Evolutionary conservation across 768 basidiomycete genomes (phyloP).

Genomic region (Suillus sp.): DNA sequence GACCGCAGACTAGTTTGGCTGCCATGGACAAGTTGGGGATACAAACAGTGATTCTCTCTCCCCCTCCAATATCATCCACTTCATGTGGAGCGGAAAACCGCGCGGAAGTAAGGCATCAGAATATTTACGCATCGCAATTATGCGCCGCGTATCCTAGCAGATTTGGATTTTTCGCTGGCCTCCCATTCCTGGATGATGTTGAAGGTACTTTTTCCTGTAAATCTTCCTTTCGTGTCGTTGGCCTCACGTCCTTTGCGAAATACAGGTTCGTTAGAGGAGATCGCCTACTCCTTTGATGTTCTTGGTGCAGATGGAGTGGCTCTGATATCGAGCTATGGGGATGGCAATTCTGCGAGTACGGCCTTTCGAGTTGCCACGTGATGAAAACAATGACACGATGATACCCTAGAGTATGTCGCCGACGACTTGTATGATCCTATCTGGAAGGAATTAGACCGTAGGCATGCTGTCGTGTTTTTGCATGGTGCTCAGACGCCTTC

Average conservation of each 20-base stretch:
- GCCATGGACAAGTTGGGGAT: slow-evolving; percentile 64
- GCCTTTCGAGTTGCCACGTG: neutral
- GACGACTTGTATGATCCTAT: slow-evolving; percentile 63
- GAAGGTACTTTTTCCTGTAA: slow-evolving; percentile 43
- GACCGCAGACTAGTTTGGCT: slow-evolving; percentile 53
- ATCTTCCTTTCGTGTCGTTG: slow-evolving; percentile 5
- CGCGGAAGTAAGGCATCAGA: slow-evolving; percentile 45
- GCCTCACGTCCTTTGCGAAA: slow-evolving; percentile 15
- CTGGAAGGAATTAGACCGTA: slow-evolving; percentile 68
- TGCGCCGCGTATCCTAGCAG: slow-evolving; percentile 51
- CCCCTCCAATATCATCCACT: slow-evolving; percentile 55
- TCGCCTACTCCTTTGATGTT: slow-evolving; percentile 60
- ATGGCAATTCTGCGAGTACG: slow-evolving; percentile 55
- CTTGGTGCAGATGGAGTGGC: slow-evolving; percentile 66
- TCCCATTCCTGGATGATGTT: slow-evolving; percentile 65
- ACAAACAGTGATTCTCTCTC: slow-evolving; percentile 64
- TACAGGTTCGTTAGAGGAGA: slow-evolving; percentile 60
- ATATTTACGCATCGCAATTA: slow-evolving; percentile 48
- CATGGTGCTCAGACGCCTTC: slow-evolving; percentile 72
- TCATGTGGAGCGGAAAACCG: slow-evolving; percentile 43
- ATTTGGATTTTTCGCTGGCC: slow-evolving; percentile 71
- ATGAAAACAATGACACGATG: neutral
- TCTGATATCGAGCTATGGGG: slow-evolving; percentile 68
- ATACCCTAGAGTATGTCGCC: slow-evolving; percentile 60
- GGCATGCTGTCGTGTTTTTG: slow-evolving; percentile 65